phyloP scores from a whole-genome alignment of 1,284 basidiomycete genomes.

The Austroboletus rostrupii region DNA sequence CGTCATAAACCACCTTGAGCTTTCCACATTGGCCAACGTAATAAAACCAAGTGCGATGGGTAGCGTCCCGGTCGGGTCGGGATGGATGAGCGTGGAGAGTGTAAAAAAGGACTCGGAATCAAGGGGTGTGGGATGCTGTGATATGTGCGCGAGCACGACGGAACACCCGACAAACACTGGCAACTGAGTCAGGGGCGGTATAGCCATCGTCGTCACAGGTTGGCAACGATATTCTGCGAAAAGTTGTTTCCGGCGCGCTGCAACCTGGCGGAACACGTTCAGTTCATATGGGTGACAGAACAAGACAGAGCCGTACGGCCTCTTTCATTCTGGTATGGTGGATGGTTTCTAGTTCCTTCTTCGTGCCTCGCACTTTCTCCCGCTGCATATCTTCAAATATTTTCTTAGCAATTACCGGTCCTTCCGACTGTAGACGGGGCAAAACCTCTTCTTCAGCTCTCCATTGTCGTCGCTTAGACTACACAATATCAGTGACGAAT shows the following conservation, averaged over 20 bases:
- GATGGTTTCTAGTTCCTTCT: slow-evolving; percentile 46
- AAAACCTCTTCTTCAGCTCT: slow-evolving; percentile 65
- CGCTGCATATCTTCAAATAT: slow-evolving; percentile 58
- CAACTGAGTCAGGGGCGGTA: slow-evolving; percentile 65
- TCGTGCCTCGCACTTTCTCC: slow-evolving; percentile 50
- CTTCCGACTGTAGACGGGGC: slow-evolving; percentile 59
- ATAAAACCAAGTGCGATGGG: slow-evolving; percentile 71
- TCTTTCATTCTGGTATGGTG: slow-evolving; percentile 47
- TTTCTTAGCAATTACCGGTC: slow-evolving; percentile 48
- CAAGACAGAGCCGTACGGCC: slow-evolving; percentile 32
- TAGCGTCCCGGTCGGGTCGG: slow-evolving; percentile 66
- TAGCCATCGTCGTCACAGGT: slow-evolving; percentile 54
- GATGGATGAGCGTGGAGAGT: slow-evolving; percentile 63
- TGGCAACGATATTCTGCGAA: slow-evolving; percentile 55
- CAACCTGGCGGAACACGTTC: slow-evolving; percentile 40
- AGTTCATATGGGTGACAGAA: slow-evolving; percentile 1
- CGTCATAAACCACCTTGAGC: slow-evolving; percentile 64
- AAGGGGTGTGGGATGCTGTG: slow-evolving; percentile 56
- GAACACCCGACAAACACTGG: slow-evolving; percentile 71
- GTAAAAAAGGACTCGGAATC: slow-evolving; percentile 74
- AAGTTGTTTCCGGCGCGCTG: slow-evolving; percentile 53
- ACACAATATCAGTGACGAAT: slow-evolving; percentile 10
- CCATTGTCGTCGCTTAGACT: slow-evolving; percentile 65
- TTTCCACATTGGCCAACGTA: slow-evolving; percentile 76
- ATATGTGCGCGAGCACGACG: slow-evolving; percentile 53